Evolutionary conservation across 1,284 basidiomycete species (phyloP), one percentile per base, ranked within the genome.

Genomic region (Psilocybe mexicana): DNA sequence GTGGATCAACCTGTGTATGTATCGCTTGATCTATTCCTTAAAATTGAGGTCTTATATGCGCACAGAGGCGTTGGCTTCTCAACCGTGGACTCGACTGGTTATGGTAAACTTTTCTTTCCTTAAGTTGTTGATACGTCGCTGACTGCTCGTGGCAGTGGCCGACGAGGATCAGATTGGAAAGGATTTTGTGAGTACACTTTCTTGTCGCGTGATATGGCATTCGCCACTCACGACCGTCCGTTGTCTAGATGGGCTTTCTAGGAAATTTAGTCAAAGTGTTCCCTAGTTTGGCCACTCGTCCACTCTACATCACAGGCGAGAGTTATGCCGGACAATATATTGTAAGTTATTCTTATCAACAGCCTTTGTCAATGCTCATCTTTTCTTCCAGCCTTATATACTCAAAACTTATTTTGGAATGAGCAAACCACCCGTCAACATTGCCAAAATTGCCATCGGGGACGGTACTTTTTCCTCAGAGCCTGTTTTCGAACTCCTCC

Each of bases 1-100:
- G 74, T 90, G 46, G 89, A 90, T 66, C 87, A 90, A 60, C 89
- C 88, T 56, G 87, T 88, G 84, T 85, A 70, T 35, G 79, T 72
- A 26, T 18, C 14, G 28, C 35, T 18, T 14, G 23, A 46, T 50
- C 11, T 25, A 11, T 12, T 6, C 49, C 38, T 24, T 42, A 3
- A 25, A 24, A 6, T 48, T 30, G 30, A 35, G 40, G 24, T 40
- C 54, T 70, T 5, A n/a, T 36, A 54, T 18, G 26, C 40, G 59
- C 55, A 42, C 52, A 84, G 80, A 61, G 88, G 88, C 18, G 75
- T 76, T 8, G 88, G 89, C 1, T 90, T 77, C 66, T 79, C 86
- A 6, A 91, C 88, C 2, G 81, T 81, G 2, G 87, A 89, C 65
- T 71, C 76, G 11, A 67, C 76, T 48, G 83, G 86, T 30, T 87